Evolutionary conservation across 257 asterid species (phyloP), one percentile per base, ranked within the genome.

Genomic region (Solanum habrochaites): DNA sequence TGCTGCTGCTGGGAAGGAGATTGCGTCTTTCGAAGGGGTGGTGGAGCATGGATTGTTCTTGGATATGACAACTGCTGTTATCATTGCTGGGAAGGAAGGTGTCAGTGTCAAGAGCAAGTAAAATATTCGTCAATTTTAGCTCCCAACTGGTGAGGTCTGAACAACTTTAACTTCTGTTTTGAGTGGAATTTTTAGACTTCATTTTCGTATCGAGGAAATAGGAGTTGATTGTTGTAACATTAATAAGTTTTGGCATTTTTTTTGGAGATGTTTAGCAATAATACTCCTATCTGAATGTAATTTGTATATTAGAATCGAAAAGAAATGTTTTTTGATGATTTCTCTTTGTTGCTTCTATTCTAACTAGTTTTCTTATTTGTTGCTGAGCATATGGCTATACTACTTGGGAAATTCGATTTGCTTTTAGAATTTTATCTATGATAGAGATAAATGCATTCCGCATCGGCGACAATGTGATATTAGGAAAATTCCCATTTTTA

Each of bases 11-110:
- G 98, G 97, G 58, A 92, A 83, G 91, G 98, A 96, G 93, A 95
- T 96, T 80, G 90, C 94, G 11, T 88, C 93, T 1, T 83, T 95
- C 21, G 98, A 96, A 90, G 96, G 98, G 15, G 97, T 96, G 73
- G 99, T 96, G 85, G 98, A 93, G 86, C 97, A 94, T 85, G 95
- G 96, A 2, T 88, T 92, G 88, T 91, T 93, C 88, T 90, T 91
- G 90, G 93, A 92, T 87, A 92, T 93, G 96, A 82, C 93, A 1
- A 93, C 94, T 60, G 95, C 93, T 7, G 95, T 94, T 81, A 95
- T 96, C 37, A 94, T 95, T 60, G 97, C 98, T n/a, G 99, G 98
- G 23, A 93, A 93, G 49, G 78, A 43, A 82, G 97, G 99, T 18
- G 98, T 95, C 12, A 87, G 86, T 49, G 92, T 96, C 64, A 89